These are phyloP conservation scores for Botryotinia calthae DNA, from an alignment of 2,329 filamentous ascomycete genomes.

Conservation along the genomic window DNA sequence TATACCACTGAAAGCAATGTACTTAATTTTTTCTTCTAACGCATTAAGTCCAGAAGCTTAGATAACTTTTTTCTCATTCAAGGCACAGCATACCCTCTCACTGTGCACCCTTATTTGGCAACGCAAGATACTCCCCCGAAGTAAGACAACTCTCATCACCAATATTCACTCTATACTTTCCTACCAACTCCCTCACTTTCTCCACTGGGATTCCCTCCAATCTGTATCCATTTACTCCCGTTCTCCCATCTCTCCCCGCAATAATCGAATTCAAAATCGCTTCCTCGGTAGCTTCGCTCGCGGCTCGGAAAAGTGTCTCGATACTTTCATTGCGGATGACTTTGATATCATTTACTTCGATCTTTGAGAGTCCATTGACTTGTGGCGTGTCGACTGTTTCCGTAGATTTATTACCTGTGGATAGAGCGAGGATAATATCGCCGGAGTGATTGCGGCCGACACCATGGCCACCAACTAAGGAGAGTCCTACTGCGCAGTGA, in stretches of 20 bases:
- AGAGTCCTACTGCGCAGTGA: constrained; percentile 59
- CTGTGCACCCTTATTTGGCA: background rate
- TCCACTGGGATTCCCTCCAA: constrained; percentile 52
- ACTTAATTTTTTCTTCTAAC: background rate
- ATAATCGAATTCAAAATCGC: constrained; percentile 61
- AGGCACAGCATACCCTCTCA: background rate
- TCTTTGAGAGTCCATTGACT: constrained; percentile 33
- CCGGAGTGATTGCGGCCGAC: constrained; percentile 55
- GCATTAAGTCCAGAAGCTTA: background rate
- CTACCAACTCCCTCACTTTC: constrained; percentile 27
- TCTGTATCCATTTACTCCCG: constrained; percentile 49
- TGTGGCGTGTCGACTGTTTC: constrained; percentile 32
- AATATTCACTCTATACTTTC: constrained; percentile 28
- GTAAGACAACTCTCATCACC: background rate
- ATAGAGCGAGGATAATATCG: constrained; percentile 67
- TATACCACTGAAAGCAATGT: too few relatives aligned
- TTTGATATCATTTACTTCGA: constrained; percentile 46
- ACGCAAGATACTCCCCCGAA: background rate
- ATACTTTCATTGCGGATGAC: constrained; percentile 58
- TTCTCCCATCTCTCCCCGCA: constrained; percentile 59
- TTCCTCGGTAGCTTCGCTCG: constrained; percentile 62
- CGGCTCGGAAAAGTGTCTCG: constrained; percentile 60
- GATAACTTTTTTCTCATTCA: background rate
- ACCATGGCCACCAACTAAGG: constrained; percentile 58
- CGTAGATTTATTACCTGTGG: constrained; percentile 50